Evolutionary conservation across 768 basidiomycete species (phyloP).

Genomic region (Steccherinum ochraceum): DNA sequence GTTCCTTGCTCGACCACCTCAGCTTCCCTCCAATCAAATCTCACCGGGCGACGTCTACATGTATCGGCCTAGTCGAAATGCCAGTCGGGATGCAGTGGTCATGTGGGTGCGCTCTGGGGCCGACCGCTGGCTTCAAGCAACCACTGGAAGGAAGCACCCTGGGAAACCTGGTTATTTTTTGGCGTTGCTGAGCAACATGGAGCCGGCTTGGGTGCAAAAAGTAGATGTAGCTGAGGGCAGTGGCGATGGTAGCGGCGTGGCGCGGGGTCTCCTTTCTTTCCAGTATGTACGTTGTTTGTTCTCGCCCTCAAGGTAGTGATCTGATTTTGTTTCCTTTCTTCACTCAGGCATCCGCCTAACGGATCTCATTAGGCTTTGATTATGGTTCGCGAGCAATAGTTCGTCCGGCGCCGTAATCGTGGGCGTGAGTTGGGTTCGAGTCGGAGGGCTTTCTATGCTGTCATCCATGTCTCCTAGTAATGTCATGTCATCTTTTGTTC

Average conservation of each 20-base stretch:
- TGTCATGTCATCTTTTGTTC: not conserved
- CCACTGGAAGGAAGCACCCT: not conserved
- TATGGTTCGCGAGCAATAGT: no score
- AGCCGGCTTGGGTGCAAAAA: not conserved
- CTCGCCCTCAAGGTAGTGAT: not conserved
- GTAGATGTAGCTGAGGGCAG: not conserved
- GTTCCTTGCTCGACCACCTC: not conserved
- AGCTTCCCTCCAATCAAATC: not conserved
- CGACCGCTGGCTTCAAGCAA: not conserved
- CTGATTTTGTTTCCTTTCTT: not conserved
- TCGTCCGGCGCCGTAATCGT: no score
- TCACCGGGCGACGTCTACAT: not conserved
- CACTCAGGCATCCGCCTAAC: not conserved
- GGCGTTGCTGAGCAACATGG: not conserved
- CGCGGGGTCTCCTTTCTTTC: not conserved
- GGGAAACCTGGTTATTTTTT: not conserved
- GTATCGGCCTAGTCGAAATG: not conserved
- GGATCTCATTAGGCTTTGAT: not conserved
- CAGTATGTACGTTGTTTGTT: no score
- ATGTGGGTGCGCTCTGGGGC: not conserved
- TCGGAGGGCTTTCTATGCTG: not conserved
- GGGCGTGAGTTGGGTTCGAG: no score
- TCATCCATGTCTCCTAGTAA: not conserved
- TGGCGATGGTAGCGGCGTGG: not conserved
- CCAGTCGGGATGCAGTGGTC: not conserved